A percentile compares a stretch with the other conserved stretches of the same genome.
These are phyloP conservation scores for Hevea brasiliensis DNA, from an alignment of 345 rosid species.

Conservation along the genomic window DNA sequence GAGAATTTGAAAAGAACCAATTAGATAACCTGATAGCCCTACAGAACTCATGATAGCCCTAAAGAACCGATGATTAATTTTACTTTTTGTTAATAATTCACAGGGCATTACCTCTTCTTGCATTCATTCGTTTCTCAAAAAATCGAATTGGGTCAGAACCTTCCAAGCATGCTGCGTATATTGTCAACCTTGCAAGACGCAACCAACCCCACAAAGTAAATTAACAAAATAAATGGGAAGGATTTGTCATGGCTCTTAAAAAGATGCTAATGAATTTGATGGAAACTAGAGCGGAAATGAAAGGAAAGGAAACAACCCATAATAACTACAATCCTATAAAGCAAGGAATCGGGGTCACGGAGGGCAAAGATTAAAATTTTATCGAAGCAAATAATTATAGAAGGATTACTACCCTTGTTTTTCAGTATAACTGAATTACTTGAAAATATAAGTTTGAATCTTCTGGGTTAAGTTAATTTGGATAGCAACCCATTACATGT, in stretches of 20 bases:
- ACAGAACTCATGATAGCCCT: neutral
- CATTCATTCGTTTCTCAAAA: conserved; percentile 85
- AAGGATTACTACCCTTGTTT: neutral
- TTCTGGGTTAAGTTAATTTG: no score
- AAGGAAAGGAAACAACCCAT: neutral
- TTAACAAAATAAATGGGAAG: neutral
- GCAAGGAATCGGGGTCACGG: neutral
- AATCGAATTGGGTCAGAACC: conserved; percentile 92
- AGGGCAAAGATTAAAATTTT: neutral
- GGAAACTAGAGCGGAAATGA: no score
- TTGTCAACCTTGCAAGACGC: conserved; percentile 45
- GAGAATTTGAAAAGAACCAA: conserved; percentile 15
- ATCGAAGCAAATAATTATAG: neutral
- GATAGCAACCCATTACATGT: no score
- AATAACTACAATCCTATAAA: neutral
- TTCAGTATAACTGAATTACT: neutral
- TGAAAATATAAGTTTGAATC: neutral
- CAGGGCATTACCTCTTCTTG: conserved; percentile 64
- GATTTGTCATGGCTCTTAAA: neutral
- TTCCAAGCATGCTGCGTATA: conserved; percentile 90
- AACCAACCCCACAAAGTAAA: conserved; percentile 17
- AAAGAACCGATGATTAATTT: neutral
- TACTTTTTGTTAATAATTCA: neutral
- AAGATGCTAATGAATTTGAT: neutral
- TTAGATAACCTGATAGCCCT: neutral